Base-by-base conservation (phyloP, 805 yeast species). In the Candida sanyiensis region DNA sequence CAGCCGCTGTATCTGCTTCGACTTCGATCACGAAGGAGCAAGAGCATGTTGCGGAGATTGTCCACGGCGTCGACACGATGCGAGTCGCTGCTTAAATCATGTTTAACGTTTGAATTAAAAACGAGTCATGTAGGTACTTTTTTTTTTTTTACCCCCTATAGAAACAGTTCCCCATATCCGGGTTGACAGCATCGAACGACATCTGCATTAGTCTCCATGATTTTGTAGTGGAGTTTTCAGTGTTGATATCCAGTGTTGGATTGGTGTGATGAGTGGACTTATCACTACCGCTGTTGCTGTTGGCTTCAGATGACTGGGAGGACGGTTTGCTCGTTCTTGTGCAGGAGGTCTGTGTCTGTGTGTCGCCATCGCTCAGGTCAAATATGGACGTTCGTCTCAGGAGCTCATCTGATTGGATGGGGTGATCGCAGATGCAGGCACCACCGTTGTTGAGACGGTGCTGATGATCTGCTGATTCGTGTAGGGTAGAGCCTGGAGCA, bases 1-100 rank as follows among this genome's bases (percentile, higher is more conserved):
- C 38, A 12, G 12, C 25, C 7, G 8, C 35, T 13, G 29, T 17
- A 8, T 11, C 39, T 10, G 17, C n/a, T 5, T 6, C n/a, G 23
- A n/a, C 17, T 8, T 26, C 27, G 7, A 25, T 26, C 13, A 15
- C 13, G 10, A 28, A 36, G 22, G 31, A 35, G 6, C 28, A 27
- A 16, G 23, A 36, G 12, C 37, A 35, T n/a, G 8, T 28, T n/a
- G n/a, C n/a, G n/a, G n/a, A n/a, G n/a, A 13, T 40, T 6, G 36
- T 33, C 16, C 31, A 40, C 23, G 22, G 33, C 9, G 16, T 36
- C 19, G 34, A 35, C 13, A 37, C 33, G 8, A n/a, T 40, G 13
- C 31, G 33, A 28, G 43, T 40, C 17, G 27, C 33, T 12, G 26
- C 24, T 22, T 30, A 29, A 21, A 18, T 12, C 26, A 5, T 27